phyloP scores from a whole-genome alignment of 176 grass and related monocot species.

The Phoenix dactylifera region DNA sequence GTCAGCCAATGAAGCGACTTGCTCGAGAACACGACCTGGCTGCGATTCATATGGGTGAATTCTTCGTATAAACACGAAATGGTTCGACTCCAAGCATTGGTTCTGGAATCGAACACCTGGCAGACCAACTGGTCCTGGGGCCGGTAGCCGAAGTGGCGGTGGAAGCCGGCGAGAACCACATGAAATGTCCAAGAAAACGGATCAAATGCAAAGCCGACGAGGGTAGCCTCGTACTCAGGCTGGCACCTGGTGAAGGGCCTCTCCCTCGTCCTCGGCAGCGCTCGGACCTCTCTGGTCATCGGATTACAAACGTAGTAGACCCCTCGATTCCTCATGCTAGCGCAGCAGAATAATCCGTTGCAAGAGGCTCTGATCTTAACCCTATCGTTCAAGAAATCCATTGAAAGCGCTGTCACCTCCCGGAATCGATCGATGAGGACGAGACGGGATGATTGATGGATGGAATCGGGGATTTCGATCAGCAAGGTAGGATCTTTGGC shows the following conservation, averaged over 20 bases:
- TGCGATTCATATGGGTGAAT: conserved; percentile 42
- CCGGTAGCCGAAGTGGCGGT: conserved; percentile 33
- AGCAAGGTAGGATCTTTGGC: conserved; percentile 16
- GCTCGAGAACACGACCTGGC: conserved; percentile 28
- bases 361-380: conserved; percentile 42
- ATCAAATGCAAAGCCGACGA: conserved; percentile 32
- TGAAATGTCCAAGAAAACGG: conserved; percentile 26
- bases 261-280: conserved; percentile 31
- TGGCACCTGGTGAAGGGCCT: conserved; percentile 37
- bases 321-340: conserved; percentile 34
- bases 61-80: conserved; percentile 24
- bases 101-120: conserved; percentile 34
- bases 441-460: conserved; percentile 8
- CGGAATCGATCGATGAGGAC: conserved; percentile 14
- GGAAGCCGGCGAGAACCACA: conserved; percentile 38
- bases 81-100: conserved; percentile 31
- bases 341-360: conserved; percentile 35
- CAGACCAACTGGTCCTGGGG: conserved; percentile 32
- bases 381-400: conserved; percentile 34
- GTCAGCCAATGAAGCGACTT: conserved; percentile 42
- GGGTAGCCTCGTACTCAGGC: conserved; percentile 39
- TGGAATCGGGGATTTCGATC: conserved; percentile 21
- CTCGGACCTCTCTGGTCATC: conserved; percentile 36
- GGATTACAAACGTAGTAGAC: conserved; percentile 41
- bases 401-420: conserved; percentile 9